Evolutionary conservation across 2,329 filamentous ascomycete genomes (phyloP), one percentile per base, ranked within the genome.

Genomic region (Alternaria ethzedia): DNA sequence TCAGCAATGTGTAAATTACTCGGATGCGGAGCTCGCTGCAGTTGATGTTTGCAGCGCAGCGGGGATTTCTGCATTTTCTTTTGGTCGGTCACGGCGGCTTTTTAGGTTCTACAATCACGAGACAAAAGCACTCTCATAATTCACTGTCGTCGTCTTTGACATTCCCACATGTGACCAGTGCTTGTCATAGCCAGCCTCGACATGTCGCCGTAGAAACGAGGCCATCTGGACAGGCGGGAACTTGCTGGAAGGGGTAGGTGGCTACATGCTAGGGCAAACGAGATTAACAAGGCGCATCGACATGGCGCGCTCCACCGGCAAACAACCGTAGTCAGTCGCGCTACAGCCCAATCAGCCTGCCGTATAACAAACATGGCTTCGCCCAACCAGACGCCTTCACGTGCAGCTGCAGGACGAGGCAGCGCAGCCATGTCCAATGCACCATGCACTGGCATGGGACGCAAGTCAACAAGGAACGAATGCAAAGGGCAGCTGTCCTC

Each of bases 1-100:
- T 77, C 75, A 75, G 72, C 76, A 75, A 77, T 75, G 75, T 79
- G 77, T 80, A 80, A 76, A 78, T 75, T 79, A 79, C 41, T 72
- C 70, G 75, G 70, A 70, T 74, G 70, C 59, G 67, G 68, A 70
- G 67, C 71, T 70, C 63, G 70, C 75, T 76, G 72, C 69, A 64
- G 57, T 60, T 61, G 61, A 63, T 57, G 60, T 64, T 70, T 70
- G 73, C 73, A 75, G 76, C 66, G 70, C 71, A 70, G 70, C 64
- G 68, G 68, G 64, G 70, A 65, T 61, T 59, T 59, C 26, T 50
- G 64, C 50, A 63, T 72, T 64, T 74, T 75, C 41, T 65, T 62
- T 68, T 67, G 71, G 68, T 70, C 62, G 64, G 70, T 67, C 61
- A 52, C 66, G 67, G 58, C 64, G 65, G 74, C 72, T 68, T 67